These are phyloP conservation scores for Flaveria trinervia DNA, from an alignment of 129 eudicot species.

Conservation along the genomic window DNA sequence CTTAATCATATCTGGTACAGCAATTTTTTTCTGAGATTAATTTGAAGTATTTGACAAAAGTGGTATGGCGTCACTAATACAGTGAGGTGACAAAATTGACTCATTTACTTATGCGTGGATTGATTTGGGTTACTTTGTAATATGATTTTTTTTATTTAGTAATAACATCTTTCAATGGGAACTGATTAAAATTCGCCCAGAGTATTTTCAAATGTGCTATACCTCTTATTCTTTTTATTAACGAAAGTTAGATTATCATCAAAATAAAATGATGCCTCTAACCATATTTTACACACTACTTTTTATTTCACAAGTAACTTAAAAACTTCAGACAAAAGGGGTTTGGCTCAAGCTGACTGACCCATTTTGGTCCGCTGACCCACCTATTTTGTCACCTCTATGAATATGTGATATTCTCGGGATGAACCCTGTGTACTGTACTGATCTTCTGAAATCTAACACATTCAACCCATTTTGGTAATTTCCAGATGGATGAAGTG, in stretches of 20 bases:
- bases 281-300: not conserved
- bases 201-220: not conserved
- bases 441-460: not conserved
- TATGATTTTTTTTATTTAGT: not conserved
- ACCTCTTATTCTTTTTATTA: not conserved
- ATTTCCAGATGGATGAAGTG: constrained; percentile 44
- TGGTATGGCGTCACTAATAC: not conserved
- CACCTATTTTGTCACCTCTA: not conserved
- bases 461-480: not conserved
- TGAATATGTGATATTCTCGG: not conserved
- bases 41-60: not conserved
- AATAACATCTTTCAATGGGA: not conserved
- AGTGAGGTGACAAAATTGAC: not conserved
- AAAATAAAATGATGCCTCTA: not conserved
- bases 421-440: not conserved
- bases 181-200: not conserved
- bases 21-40: not conserved
- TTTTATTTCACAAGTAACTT: not conserved
- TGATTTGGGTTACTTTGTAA: not conserved
- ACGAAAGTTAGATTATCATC: not conserved
- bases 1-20: not conserved
- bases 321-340: not conserved
- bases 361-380: not conserved
- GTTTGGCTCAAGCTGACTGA: not conserved
- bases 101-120: not conserved